These are phyloP conservation scores for Fusarium coicis DNA, from an alignment of 2,329 filamentous ascomycete species.

Conservation along the genomic window DNA sequence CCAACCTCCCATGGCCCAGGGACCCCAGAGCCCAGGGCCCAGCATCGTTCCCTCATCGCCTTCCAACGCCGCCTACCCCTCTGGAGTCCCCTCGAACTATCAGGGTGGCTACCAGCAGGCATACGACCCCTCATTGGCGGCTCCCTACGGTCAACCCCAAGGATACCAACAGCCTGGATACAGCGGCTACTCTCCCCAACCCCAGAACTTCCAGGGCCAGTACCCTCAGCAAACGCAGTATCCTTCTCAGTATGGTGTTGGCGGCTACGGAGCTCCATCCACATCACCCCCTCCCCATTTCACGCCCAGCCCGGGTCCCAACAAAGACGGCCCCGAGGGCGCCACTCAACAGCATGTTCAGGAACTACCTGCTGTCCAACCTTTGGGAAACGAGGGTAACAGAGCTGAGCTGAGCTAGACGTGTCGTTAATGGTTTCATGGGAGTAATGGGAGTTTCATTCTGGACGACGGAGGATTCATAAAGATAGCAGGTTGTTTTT, in stretches of 20 bases:
- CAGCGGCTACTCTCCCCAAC: slow-evolving; percentile 36
- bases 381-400: slow-evolving; percentile 47
- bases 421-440: not conserved
- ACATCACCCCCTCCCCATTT: slow-evolving; percentile 45
- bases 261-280: slow-evolving; percentile 35
- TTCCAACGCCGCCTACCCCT: slow-evolving; percentile 40
- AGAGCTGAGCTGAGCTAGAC: slow-evolving; percentile 47
- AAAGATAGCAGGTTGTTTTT: slow-evolving; percentile 7
- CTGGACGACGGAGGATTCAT: not conserved
- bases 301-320: slow-evolving; percentile 46
- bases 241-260: slow-evolving; percentile 35
- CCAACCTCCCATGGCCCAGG: slow-evolving; percentile 34
- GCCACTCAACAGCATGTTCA: slow-evolving; percentile 30
- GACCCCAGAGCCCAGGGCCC: slow-evolving; percentile 36
- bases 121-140: slow-evolving; percentile 41
- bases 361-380: slow-evolving; percentile 45
- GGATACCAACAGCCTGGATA: slow-evolving; percentile 38
- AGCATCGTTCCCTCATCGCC: slow-evolving; percentile 39
- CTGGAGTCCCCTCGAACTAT: slow-evolving; percentile 43
- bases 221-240: slow-evolving; percentile 42
- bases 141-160: slow-evolving; percentile 38
- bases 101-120: slow-evolving; percentile 38
- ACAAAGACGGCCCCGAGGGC: slow-evolving; percentile 30
- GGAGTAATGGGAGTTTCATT: slow-evolving; percentile 14
- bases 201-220: slow-evolving; percentile 29